Conservation (phyloP, 169 alveolate species). For the Plasmodium berghei region DNA sequence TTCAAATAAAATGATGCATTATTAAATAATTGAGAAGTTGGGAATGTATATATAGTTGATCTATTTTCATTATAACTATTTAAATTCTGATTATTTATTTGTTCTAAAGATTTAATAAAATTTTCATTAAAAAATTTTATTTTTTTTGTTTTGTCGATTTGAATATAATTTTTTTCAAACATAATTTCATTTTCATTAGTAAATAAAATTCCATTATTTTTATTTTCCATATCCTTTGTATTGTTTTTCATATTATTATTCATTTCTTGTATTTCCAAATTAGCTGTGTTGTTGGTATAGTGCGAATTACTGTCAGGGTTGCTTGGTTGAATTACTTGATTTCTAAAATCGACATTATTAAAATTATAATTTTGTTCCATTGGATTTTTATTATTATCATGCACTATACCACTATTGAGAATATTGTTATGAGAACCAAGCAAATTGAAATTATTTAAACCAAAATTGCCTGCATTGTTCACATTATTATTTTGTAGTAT, state of each 20-base stretch:
- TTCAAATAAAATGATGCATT: constrained; percentile 43
- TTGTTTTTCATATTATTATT: not conserved
- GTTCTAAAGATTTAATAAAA: constrained; percentile 51
- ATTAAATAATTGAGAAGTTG: constrained; percentile 23
- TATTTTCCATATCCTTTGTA: constrained; percentile 5
- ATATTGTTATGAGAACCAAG: not conserved
- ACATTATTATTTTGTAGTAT: constrained; percentile 19
- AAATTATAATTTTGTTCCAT: not conserved
- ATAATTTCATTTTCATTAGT: constrained; percentile 57
- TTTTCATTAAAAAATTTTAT: constrained; percentile 38
- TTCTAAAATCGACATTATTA: not conserved
- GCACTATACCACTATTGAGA: not conserved
- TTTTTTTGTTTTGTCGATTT: constrained; percentile 16
- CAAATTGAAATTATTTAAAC: not conserved
- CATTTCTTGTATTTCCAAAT: not conserved
- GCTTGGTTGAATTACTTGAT: not conserved
- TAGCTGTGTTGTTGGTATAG: not conserved
- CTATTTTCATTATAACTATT: constrained; percentile 68
- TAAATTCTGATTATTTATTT: constrained; percentile 40
- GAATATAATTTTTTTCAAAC: constrained; percentile 53
- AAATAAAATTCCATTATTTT: constrained; percentile 9
- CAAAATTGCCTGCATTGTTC: not conserved
- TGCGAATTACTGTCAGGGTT: not conserved
- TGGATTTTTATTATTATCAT: not conserved
- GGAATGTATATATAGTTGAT: constrained; percentile 63